Evolutionary conservation across 192 early-diverging fungal species (phyloP), one percentile per base, ranked within the genome.

Genomic region (Umbelopsis sp.): DNA sequence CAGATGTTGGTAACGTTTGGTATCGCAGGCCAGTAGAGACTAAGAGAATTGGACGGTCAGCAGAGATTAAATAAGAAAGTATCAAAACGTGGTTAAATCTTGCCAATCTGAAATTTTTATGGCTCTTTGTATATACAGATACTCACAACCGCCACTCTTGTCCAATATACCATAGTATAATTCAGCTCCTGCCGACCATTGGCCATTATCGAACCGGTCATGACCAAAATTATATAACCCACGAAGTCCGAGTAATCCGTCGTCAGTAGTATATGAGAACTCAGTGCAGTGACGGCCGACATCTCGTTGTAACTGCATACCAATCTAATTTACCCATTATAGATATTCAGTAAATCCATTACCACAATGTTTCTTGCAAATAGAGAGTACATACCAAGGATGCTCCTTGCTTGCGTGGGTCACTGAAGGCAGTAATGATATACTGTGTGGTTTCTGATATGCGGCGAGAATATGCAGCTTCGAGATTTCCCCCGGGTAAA

Each of bases 81-180:
- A 14, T 62, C 56, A 62, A 31, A 45, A 24, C 45, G 21, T 10
- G 32, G 52, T n/a, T n/a, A n/a, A n/a, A n/a, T n/a, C n/a, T n/a
- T n/a, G n/a, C n/a, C n/a, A n/a, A n/a, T n/a, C n/a, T n/a, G n/a
- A n/a, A n/a, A n/a, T n/a, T n/a, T n/a, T n/a, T n/a, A n/a, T n/a
- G n/a, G n/a, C n/a, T 32, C 6, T 38, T 24, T 75, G 51, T 9
- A 73, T 70, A 71, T 21, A 70, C 22, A 77, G 9, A 22, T 59
- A 81, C 80, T 81, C 84, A 95, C 93, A 74, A 75, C 97, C 97
- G 52, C 95, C 97, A 76, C 93, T 96, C 59, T 87, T 87, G 47
- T 97, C 95, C 34, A 92, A 88, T 12, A 86, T 82, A 4, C 89
- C 90, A 71, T 86, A 92, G 67, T 93, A 94, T 20, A 91, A 41